Conservation (phyloP, 139 green algal species). For the Chlorella sorokiniana region DNA sequence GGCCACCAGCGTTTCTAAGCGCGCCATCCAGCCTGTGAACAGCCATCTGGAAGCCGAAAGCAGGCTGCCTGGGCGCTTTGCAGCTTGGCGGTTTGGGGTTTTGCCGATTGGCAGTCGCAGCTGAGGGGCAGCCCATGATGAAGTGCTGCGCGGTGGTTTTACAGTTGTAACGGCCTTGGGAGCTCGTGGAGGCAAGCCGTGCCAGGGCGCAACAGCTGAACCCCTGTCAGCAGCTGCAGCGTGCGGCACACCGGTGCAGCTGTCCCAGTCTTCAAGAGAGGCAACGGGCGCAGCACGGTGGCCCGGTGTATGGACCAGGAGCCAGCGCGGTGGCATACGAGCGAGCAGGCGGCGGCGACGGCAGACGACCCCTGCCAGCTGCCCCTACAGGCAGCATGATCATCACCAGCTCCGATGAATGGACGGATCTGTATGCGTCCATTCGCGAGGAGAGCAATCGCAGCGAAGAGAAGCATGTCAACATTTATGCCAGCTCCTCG, state of each 20-base stretch:
- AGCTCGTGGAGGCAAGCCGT: not conserved
- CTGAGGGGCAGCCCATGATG: not conserved
- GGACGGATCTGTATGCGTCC: slow-evolving; percentile 50
- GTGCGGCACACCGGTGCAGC: not conserved
- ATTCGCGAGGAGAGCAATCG: slow-evolving; percentile 59
- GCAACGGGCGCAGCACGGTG: too few species aligned
- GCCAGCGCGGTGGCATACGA: not conserved
- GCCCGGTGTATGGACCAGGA: slow-evolving; percentile 11
- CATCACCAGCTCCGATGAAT: slow-evolving; percentile 29
- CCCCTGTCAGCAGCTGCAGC: not conserved
- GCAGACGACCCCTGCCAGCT: not conserved
- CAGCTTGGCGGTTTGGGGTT: not conserved
- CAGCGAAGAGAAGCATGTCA: slow-evolving; percentile 67
- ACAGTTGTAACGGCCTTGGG: not conserved
- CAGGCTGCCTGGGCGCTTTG: not conserved
- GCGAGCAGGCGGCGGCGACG: not conserved
- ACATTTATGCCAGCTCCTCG: slow-evolving; percentile 65
- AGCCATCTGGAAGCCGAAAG: too few species aligned
- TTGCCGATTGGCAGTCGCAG: not conserved
- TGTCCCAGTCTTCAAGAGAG: too few species aligned
- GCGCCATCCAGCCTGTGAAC: too few species aligned
- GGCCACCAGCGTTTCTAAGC: too few species aligned
- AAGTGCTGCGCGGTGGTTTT: not conserved
- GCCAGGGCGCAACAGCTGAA: slow-evolving; percentile 24
- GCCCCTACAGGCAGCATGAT: slow-evolving; percentile 20